Evolutionary conservation across 331 rosid genomes (phyloP).

Genomic region (Malus hybrid): DNA sequence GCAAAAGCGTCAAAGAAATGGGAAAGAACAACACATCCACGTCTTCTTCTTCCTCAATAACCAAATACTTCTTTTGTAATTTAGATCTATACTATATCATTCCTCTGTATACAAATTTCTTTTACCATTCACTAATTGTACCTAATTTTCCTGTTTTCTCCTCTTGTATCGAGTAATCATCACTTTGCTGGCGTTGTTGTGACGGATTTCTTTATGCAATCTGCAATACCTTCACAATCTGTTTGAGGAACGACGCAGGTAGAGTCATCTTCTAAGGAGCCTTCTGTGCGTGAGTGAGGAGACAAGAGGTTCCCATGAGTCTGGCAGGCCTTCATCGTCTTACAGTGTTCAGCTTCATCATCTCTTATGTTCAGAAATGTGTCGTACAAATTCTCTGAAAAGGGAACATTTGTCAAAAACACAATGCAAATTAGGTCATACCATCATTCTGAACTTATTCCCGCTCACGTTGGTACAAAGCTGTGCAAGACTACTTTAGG

Average conservation of each 20-base stretch:
- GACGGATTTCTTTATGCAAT: constrained; percentile 69
- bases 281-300: constrained; percentile 67
- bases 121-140: constrained; percentile 3
- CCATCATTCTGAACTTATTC: background rate
- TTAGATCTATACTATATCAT: background rate
- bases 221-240: constrained; percentile 78
- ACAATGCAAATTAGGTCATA: background rate
- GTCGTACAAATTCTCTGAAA: constrained; percentile 72
- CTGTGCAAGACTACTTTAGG: background rate
- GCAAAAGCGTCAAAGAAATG: no score
- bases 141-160: constrained; percentile 9
- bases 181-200: constrained; percentile 30
- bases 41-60: no score
- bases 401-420: background rate
- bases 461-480: background rate
- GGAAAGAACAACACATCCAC: no score
- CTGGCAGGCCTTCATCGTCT: constrained; percentile 98
- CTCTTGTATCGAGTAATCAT: background rate
- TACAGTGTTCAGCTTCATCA: constrained; percentile 97
- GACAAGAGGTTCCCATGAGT: constrained; percentile 81
- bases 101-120: background rate
- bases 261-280: constrained; percentile 31
- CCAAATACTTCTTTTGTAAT: background rate
- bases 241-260: constrained; percentile 24
- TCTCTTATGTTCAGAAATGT: constrained; percentile 87